Base-by-base conservation (phyloP, 345 rosid species). In the Sonneratia caseolaris region DNA sequence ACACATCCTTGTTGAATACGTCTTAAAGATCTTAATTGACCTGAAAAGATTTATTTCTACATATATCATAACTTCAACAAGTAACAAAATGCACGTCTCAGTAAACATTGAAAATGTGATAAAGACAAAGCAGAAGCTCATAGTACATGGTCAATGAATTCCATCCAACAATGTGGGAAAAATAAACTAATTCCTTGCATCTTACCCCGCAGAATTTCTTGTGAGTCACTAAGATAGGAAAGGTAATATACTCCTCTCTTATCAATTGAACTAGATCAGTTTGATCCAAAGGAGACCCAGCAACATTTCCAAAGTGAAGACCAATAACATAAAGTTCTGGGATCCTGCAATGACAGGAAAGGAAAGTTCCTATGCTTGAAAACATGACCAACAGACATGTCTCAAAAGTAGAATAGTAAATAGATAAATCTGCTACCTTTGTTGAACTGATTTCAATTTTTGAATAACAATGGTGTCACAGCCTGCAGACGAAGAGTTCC, bases 371-470 rank as follows among this genome's bases (percentile, higher is more conserved):
- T 65, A 24, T 9, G 7, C 40, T 53, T 49, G 40, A 7, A 37
- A 45, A 21, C 3, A 72, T 71, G 47, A 21, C 64, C 32, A 73
- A 57, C 16, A 74, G 7, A 48, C 36, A 49, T 73, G 32, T 27
- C 36, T 51, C 68, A 32, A 71, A 70, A 65, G 16, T 18, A 21
- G 64, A 56, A 48, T 7, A 68, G 79, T 19, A 21, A 68, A 73
- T 16, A 24, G 45, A 51, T 69, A 16, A 67, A 38, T 57, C 56
- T 72, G 65, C 75, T 80, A 89, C 97, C 95, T 91, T 75, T 84
- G 97, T 81, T 86, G 89, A 77, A 94, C 83, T 66, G 76, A 78
- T 85, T 90, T 94, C 14, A 90, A 72, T 72, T 82, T 86, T 77
- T 88, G 79, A 78, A 78, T 79, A 76, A 66, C 37, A 77, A 72